phyloP scores from a whole-genome alignment of 2,329 filamentous ascomycete genomes.

The Pyrenochaeta sp. region DNA sequence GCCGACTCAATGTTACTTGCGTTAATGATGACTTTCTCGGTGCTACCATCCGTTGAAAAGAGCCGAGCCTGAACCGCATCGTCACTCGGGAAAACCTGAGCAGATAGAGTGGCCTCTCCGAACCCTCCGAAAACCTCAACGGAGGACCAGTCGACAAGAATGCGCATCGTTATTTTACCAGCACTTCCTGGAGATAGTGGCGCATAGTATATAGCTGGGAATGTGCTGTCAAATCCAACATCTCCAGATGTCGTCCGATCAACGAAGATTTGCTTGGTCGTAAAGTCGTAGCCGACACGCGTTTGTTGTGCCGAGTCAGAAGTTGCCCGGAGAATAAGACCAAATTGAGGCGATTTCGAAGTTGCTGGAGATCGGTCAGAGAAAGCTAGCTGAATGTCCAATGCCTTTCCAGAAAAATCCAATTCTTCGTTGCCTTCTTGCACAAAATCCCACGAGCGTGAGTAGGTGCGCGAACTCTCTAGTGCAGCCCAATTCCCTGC shows the following conservation, averaged over 20 bases:
- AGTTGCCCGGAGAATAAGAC: slow-evolving; percentile 4
- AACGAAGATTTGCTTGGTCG: slow-evolving; percentile 5
- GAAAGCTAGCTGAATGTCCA: slow-evolving; percentile 3
- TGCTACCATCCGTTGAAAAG: slow-evolving; percentile 7
- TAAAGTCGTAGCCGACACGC: slow-evolving; percentile 7
- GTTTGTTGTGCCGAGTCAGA: slow-evolving; percentile 4
- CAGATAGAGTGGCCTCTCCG: slow-evolving; percentile 3
- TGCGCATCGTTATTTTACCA: slow-evolving; percentile 4
- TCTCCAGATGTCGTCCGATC: slow-evolving; percentile 3
- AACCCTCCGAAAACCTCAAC: slow-evolving; percentile 5
- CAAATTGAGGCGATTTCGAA: slow-evolving; percentile 6
- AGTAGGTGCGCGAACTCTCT: background rate
- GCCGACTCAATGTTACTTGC: background rate
- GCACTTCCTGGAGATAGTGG: background rate
- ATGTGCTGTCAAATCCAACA: slow-evolving; percentile 8
- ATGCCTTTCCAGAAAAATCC: slow-evolving; percentile 6
- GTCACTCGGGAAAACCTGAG: slow-evolving; percentile 4
- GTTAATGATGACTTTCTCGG: slow-evolving; percentile 2
- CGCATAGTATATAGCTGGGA: slow-evolving; percentile 5
- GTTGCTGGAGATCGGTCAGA: slow-evolving; percentile 2
- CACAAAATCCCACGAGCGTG: slow-evolving; percentile 2
- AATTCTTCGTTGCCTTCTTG: slow-evolving; percentile 1
- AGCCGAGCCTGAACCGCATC: slow-evolving; percentile 1
- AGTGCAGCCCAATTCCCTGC: background rate
- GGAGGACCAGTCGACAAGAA: slow-evolving; percentile 8